These are phyloP conservation scores for Aspergillus affinis DNA, from an alignment of 495 filamentous ascomycete species.

Conservation along the genomic window DNA sequence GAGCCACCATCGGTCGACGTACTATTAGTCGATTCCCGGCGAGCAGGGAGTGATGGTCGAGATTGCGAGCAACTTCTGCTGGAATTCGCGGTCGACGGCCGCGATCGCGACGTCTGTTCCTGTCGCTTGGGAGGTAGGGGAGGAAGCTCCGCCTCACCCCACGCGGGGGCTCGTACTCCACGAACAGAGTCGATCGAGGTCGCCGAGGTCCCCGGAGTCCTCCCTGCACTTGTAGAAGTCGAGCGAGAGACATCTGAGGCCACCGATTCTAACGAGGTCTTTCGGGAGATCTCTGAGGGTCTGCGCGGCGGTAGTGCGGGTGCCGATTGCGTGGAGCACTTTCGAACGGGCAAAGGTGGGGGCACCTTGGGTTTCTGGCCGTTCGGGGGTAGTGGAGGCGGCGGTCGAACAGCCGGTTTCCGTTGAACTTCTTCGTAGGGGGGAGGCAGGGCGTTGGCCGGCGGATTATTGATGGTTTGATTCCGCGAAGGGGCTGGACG, in stretches of 20 bases:
- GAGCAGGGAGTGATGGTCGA: constrained; percentile 18
- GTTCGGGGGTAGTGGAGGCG: constrained; percentile 23
- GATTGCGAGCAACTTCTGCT: constrained; percentile 20
- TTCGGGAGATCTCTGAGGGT: constrained; percentile 31
- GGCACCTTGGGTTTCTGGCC: constrained; percentile 42
- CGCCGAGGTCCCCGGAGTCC: constrained; percentile 30
- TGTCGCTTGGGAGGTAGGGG: constrained; percentile 43
- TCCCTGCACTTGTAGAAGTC: constrained; percentile 38
- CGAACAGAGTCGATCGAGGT: constrained; percentile 35
- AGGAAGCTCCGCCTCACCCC: constrained; percentile 44
- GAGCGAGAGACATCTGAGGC: constrained; percentile 40
- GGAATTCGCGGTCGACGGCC: constrained; percentile 21
- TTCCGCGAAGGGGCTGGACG: constrained; percentile 42
- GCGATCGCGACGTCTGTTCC: constrained; percentile 25
- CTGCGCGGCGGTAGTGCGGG: constrained; percentile 43
- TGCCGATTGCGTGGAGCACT: constrained; percentile 37
- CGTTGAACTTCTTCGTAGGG: constrained; percentile 15
- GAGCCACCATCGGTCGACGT: constrained; percentile 13
- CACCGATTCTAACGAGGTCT: constrained; percentile 35
- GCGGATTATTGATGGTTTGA: constrained; percentile 49
- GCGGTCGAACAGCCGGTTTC: constrained; percentile 24
- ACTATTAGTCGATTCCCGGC: constrained; percentile 19
- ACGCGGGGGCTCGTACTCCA: constrained; percentile 43
- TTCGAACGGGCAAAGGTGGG: constrained; percentile 54
- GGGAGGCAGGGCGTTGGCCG: constrained; percentile 37